Percentiles rank a stretch among this genome's conserved stretches.
Conservation (phyloP, 1,284 basidiomycete species). For the Mycosarcoma mackinlayi region DNA sequence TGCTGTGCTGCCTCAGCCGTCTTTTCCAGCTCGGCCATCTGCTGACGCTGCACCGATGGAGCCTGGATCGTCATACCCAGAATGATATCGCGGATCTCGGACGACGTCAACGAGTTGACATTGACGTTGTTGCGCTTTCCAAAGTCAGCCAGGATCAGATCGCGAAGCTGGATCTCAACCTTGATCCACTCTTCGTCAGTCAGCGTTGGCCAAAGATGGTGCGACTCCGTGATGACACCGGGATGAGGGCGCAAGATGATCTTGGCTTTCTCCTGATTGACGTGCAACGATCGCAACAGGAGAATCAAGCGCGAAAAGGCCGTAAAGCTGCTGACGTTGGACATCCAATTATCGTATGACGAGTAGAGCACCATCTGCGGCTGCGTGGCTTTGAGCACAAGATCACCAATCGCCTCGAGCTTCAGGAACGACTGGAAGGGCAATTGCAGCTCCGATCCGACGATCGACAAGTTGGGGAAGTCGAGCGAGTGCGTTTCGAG, state of each 20-base stretch:
- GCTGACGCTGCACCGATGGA: slow-evolving; percentile 85
- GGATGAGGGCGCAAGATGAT: slow-evolving; percentile 71
- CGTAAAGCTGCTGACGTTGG: slow-evolving; percentile 98
- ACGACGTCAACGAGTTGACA: slow-evolving; percentile 93
- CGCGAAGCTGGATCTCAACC: slow-evolving; percentile 90
- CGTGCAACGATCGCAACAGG: slow-evolving; percentile 93
- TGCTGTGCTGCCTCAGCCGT: slow-evolving; percentile 88
- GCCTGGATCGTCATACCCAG: slow-evolving; percentile 88
- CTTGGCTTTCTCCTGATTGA: slow-evolving; percentile 99
- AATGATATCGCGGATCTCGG: slow-evolving; percentile 78
- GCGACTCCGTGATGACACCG: slow-evolving; percentile 89
- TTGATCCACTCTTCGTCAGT: slow-evolving; percentile 99
- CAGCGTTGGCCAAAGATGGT: slow-evolving; percentile 96
- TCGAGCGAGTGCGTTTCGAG: slow-evolving; percentile 96
- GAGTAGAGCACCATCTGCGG: slow-evolving; percentile 99
- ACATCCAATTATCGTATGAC: slow-evolving; percentile 98
- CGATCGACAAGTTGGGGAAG: slow-evolving; percentile 99
- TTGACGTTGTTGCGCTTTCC: slow-evolving; percentile 99
- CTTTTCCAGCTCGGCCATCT: slow-evolving; percentile 99
- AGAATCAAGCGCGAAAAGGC: slow-evolving; percentile 98
- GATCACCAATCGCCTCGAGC: slow-evolving; percentile 99
- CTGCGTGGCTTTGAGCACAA: slow-evolving; percentile 94
- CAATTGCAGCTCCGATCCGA: slow-evolving; percentile 95
- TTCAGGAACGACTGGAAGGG: slow-evolving; percentile 99
- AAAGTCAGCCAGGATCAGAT: slow-evolving; percentile 79